Conservation (phyloP, 2,329 filamentous ascomycete genomes). For the Lasiodiplodia gonubiensis region DNA sequence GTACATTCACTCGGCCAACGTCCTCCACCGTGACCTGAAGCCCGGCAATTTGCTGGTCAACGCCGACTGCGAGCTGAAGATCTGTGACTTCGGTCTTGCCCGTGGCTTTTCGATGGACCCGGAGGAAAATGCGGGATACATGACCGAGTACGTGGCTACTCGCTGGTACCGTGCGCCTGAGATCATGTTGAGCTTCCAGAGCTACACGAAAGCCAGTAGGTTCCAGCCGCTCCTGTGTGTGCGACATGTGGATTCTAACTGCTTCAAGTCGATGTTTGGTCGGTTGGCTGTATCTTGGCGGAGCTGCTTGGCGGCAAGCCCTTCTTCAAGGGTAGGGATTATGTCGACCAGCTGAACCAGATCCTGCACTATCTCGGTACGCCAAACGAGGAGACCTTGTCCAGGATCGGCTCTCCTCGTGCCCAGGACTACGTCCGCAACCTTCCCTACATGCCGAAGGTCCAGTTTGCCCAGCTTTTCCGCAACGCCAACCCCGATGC, state of each 20-base stretch:
- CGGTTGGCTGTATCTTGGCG: constrained; percentile 95
- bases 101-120: constrained; percentile 96
- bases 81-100: constrained; percentile 96
- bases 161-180: constrained; percentile 98
- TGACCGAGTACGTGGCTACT: constrained; percentile 99
- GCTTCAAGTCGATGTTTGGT: constrained; percentile 91
- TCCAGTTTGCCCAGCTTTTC: constrained; percentile 86
- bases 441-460: constrained; percentile 92
- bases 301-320: constrained; percentile 94
- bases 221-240: constrained; percentile 43
- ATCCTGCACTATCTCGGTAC: constrained; percentile 98
- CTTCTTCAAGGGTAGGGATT: constrained; percentile 99
- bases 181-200: constrained; percentile 99
- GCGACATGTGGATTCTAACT: constrained; percentile 26
- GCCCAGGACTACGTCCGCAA: constrained; percentile 99
- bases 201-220: constrained; percentile 99
- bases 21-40: constrained; percentile 95
- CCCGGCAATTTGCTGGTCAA: constrained; percentile 97
- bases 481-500: constrained; percentile 94
- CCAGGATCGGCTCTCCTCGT: constrained; percentile 90
- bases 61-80: constrained; percentile 98
- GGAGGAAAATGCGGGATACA: constrained; percentile 97
- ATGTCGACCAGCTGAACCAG: constrained; percentile 99
- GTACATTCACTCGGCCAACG: constrained; percentile 98
- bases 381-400: constrained; percentile 91